A percentile compares a stretch with the other conserved stretches of the same genome.
phyloP scores from a whole-genome alignment of 768 basidiomycete genomes.

The Sarcomyxa edulis region DNA sequence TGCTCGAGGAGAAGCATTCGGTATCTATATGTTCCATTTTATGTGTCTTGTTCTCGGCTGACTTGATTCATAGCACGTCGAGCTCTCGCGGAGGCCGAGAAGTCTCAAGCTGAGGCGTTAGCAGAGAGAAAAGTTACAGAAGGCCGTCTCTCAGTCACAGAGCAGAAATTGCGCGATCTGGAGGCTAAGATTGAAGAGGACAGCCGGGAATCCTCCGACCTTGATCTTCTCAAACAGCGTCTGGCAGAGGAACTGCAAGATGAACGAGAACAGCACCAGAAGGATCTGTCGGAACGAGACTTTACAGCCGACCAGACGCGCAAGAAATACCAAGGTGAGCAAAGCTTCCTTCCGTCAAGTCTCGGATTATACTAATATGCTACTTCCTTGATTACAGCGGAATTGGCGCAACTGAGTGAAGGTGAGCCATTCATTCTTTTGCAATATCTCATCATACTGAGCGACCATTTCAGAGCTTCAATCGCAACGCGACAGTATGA shows the following conservation, averaged over 20 bases:
- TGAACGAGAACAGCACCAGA: slow-evolving; percentile 71
- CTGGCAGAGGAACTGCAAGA: slow-evolving; percentile 76
- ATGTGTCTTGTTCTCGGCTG: background rate
- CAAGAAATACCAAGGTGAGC: slow-evolving; percentile 79
- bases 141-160: slow-evolving; percentile 42
- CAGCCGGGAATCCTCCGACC: slow-evolving; percentile 60
- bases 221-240: slow-evolving; percentile 58
- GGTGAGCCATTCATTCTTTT: slow-evolving; percentile 34
- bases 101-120: slow-evolving; percentile 41
- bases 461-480: slow-evolving; percentile 53
- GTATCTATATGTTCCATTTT: slow-evolving; percentile 27
- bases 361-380: too few species aligned
- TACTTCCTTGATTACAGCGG: slow-evolving; percentile 37
- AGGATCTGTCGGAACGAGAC: slow-evolving; percentile 76
- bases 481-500: slow-evolving; percentile 71
- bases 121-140: slow-evolving; percentile 50
- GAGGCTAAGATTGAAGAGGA: slow-evolving; percentile 63
- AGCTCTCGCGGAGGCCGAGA: slow-evolving; percentile 58
- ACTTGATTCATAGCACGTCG: slow-evolving; percentile 44
- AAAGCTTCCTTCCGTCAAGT: background rate
- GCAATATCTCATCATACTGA: slow-evolving; percentile 4
- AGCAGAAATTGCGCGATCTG: slow-evolving; percentile 51
- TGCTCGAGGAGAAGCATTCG: slow-evolving; percentile 56
- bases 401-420: slow-evolving; percentile 76
- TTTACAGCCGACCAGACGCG: slow-evolving; percentile 75